Evolutionary conservation across 1,139 yeast species (phyloP).

Genomic region (Suhomyces choctaworum): DNA sequence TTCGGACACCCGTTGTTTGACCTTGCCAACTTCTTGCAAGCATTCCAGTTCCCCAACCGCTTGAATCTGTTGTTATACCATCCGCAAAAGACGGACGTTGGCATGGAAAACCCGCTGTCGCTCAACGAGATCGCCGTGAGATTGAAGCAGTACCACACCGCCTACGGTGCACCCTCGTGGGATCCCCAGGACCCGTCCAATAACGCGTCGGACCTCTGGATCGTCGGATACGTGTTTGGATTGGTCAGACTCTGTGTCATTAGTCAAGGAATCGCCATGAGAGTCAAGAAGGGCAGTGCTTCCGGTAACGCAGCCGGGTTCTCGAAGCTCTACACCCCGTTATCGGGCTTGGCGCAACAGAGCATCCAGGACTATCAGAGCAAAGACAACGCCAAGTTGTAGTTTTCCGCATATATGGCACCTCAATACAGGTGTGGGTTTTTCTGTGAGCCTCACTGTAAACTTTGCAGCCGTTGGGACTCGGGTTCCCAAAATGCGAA

Average conservation of each 20-base stretch:
- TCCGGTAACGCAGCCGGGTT: slow-evolving; percentile 53
- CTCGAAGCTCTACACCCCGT: slow-evolving; percentile 44
- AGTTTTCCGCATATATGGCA: too few species aligned
- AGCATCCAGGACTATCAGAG: slow-evolving; percentile 13
- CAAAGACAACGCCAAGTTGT: slow-evolving; percentile 11
- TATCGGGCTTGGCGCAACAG: slow-evolving; percentile 40
- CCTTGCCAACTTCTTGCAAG: slow-evolving; percentile 60
- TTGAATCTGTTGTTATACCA: slow-evolving; percentile 31
- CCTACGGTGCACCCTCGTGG: slow-evolving; percentile 37
- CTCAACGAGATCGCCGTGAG: slow-evolving; percentile 23
- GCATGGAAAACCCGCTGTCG: slow-evolving; percentile 37
- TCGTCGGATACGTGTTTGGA: slow-evolving; percentile 60
- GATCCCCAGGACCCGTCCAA: slow-evolving; percentile 32
- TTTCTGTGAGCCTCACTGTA: too few species aligned
- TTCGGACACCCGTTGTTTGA: slow-evolving; percentile 69
- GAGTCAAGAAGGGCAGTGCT: slow-evolving; percentile 58
- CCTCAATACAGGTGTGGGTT: too few species aligned
- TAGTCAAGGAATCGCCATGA: slow-evolving; percentile 67
- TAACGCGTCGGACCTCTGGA: slow-evolving; percentile 50
- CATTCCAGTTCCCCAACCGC: slow-evolving; percentile 49
- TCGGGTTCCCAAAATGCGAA: too few species aligned
- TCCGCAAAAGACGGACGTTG: slow-evolving; percentile 36
- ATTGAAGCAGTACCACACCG: slow-evolving; percentile 29
- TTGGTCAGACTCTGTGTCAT: slow-evolving; percentile 60
- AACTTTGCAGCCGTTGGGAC: too few species aligned